Base-by-base conservation (phyloP, 2,329 filamentous ascomycete species). In the Aspergillus sp. region DNA sequence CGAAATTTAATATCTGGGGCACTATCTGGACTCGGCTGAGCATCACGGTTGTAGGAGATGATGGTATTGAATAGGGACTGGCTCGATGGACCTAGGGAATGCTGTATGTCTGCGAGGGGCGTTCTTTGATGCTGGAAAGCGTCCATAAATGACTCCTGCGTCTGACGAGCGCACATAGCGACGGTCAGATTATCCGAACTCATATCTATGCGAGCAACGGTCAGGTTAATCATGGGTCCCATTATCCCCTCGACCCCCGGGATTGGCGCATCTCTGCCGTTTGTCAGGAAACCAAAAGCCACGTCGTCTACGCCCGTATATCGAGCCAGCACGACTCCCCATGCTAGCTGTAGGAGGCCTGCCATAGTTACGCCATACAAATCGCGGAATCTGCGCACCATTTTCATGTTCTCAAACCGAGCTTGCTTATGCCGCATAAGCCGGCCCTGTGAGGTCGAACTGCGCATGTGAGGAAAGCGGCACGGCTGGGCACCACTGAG, bases 301-400 rank as follows among this genome's bases (percentile, higher is more conserved):
- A 31, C 29, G 29, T 31, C 29, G 29, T 31, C 29, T 31, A 31
- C 29, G 29, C 29, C 29, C 29, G 29, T 31, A 31, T 31, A 31
- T 31, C 29, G 29, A 31, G 29, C 29, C 1, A 78, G 62, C 1
- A 78, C 65, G 20, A 80, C 47, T 2, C 69, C 73, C 77, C 76
- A 79, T 11, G 76, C 76, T 6, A 73, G 69, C 4, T 73, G 71
- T 39, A 78, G 71, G 45, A 77, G 65, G 2, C 72, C 75, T 9
- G 75, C 51, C 6, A 69, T 29, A 1, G 70, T 69, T 14, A 66
- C 53, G 18, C 61, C 56, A 26, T 59, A 55, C 11, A 29, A 22
- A n/a, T 58, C 22, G 31, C 60, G 60, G 54, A 66, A 62, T 6
- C 18, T 10, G 12, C 55, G 56, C 16, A 62, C 12, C 16, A 3